These are phyloP conservation scores for Cyclotella atomus DNA, from an alignment of 108 stramenopile genomes.

Conservation along the genomic window DNA sequence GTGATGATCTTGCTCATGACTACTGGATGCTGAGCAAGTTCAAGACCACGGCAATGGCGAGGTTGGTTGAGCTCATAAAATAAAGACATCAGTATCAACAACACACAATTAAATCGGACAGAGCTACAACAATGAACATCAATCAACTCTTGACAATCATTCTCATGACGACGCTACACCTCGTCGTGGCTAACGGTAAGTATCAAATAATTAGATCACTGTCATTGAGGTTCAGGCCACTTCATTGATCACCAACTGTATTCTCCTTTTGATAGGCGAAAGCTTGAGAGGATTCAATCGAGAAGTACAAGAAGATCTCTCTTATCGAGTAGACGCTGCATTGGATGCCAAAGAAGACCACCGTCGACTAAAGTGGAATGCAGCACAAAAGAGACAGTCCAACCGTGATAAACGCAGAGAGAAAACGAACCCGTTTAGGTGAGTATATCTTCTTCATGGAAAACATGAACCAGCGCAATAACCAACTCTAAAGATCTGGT, in stretches of 20 bases:
- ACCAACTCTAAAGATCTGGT: too few relatives aligned
- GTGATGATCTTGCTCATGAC: too few relatives aligned
- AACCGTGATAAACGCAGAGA: neutral
- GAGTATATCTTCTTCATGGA: too few relatives aligned
- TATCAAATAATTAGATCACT: neutral
- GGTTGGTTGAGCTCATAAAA: constrained; percentile 1
- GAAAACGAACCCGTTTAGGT: too few relatives aligned
- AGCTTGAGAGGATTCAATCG: constrained; percentile 6
- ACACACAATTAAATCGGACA: neutral
- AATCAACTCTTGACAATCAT: neutral
- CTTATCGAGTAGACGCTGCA: neutral
- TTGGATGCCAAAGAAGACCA: neutral
- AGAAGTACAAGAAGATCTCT: neutral
- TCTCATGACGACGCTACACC: neutral
- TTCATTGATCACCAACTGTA: too few relatives aligned
- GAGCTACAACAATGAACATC: neutral
- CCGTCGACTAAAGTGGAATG: neutral
- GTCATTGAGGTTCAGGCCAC: neutral
- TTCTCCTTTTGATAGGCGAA: neutral
- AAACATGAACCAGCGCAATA: too few relatives aligned
- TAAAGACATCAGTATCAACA: neutral
- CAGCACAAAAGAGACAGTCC: neutral
- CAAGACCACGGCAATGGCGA: neutral
- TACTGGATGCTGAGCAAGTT: too few relatives aligned
- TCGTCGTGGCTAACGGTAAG: neutral